Evolutionary conservation across 2,329 filamentous ascomycete genomes (phyloP), one percentile per base, ranked within the genome.

Genomic region (Ascochyta fabae): DNA sequence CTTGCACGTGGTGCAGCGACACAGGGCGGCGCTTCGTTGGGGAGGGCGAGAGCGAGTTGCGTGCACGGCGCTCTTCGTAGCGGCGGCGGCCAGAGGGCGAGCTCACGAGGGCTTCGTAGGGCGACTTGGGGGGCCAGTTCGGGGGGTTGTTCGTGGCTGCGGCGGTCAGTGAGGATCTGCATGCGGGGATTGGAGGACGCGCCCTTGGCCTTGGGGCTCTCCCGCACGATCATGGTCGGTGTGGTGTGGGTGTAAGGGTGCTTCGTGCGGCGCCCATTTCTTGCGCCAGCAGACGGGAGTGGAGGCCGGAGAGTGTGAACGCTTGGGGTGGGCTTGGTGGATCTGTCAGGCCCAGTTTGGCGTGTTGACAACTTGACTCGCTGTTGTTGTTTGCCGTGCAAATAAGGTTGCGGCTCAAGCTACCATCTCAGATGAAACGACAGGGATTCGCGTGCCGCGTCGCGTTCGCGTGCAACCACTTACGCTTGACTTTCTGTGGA

Each of bases 81-180:
- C 87, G 88, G 72, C 88, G 86, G 67, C 92, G 88, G 48, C 92
- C 94, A 62, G 88, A 86, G 1, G 94, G 94, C 3, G 93, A 88
- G 70, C 83, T 86, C 54, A 88, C 76, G 15, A 88, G 78, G 22
- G 85, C 86, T 59, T 87, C 83, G 64, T 83, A 80, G 15, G 86
- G 85, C 19, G 86, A 88, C 66, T 82, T 80, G 16, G 86, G 86
- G 53, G 86, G 86, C 86, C 86, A 88, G 54, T 70, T 78, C 60
- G 73, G 76, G n/a, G 66, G 65, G 29, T 69, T 65, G 33, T 72
- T 73, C 72, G 64, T 80, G 75, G 61, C 74, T 27, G 24, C 9
- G 10, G 16, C 9, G 31, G 48, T 73, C 48, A 72, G 65, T 47
- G 56, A n/a, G 31, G 34, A 24, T 50, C 33, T 43, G 38, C 42